These are phyloP conservation scores for Incumbomyces lentus DNA, from an alignment of 2,329 filamentous ascomycete genomes.

Conservation along the genomic window DNA sequence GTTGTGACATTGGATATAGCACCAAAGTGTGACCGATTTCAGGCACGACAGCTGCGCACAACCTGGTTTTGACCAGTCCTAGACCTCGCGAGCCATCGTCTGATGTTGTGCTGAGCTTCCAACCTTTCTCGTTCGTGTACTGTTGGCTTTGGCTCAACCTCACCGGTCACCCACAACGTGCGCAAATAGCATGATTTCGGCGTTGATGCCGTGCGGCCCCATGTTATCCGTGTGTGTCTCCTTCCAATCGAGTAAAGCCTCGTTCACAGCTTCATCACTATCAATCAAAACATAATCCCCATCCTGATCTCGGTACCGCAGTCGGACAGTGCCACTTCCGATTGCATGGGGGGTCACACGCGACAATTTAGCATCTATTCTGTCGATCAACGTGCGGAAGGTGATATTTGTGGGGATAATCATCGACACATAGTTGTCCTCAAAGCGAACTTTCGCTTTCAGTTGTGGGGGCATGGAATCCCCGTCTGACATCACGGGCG, in stretches of 20 bases:
- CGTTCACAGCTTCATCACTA: constrained; percentile 91
- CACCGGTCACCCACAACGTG: constrained; percentile 7
- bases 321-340: constrained; percentile 66
- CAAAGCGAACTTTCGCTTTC: constrained; percentile 91
- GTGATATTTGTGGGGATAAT: constrained; percentile 93
- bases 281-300: constrained; percentile 88
- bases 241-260: constrained; percentile 89
- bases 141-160: neutral
- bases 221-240: constrained; percentile 58
- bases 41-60: neutral
- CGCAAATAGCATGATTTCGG: constrained; percentile 19
- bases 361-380: constrained; percentile 89
- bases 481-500: constrained; percentile 19
- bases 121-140: neutral
- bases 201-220: constrained; percentile 29
- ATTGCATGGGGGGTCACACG: constrained; percentile 78
- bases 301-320: constrained; percentile 87
- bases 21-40: neutral
- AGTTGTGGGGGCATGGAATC: constrained; percentile 60
- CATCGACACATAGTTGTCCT: constrained; percentile 85
- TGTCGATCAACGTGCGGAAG: constrained; percentile 85
- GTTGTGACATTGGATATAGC: neutral
- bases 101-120: neutral
- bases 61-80: neutral
- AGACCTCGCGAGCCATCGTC: neutral